phyloP scores from a whole-genome alignment of 2,329 filamentous ascomycete genomes.

The Clonostachys rosea region DNA sequence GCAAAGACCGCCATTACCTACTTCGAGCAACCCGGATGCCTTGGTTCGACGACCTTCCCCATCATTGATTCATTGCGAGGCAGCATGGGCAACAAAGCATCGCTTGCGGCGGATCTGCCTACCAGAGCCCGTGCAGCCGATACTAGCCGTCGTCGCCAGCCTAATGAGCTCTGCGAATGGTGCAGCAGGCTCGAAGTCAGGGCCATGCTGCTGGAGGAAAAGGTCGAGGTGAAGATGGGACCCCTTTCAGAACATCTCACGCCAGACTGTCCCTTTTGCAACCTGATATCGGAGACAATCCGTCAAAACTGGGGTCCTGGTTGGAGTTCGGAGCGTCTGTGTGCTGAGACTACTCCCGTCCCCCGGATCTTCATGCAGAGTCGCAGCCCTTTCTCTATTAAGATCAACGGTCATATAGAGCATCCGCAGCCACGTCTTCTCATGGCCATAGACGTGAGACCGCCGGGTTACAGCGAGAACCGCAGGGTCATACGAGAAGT shows the following conservation, averaged over 20 bases:
- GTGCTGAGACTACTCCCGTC: not conserved
- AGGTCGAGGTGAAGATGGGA: constrained; percentile 1
- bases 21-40: too few species aligned
- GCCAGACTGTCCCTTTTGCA: constrained; percentile 3
- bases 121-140: too few species aligned
- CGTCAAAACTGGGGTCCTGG: not conserved
- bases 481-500: constrained; percentile 4
- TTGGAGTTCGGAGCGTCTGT: constrained; percentile 2
- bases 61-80: too few species aligned
- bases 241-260: not conserved
- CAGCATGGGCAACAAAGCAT: too few species aligned
- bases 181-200: constrained; percentile 3
- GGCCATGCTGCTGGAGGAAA: constrained; percentile 2
- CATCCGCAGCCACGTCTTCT: constrained; percentile 3
- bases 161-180: not conserved
- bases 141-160: not conserved
- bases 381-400: constrained; percentile 2
- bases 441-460: constrained; percentile 1
- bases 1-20: too few species aligned
- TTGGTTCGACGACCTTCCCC: too few species aligned
- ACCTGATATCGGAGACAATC: constrained; percentile 1
- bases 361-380: constrained; percentile 4
- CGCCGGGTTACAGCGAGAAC: constrained; percentile 3
- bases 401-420: not conserved
- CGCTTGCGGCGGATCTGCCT: too few species aligned